Conservation (phyloP, 2,329 filamentous ascomycete species). For the Nothophoma quercina region DNA sequence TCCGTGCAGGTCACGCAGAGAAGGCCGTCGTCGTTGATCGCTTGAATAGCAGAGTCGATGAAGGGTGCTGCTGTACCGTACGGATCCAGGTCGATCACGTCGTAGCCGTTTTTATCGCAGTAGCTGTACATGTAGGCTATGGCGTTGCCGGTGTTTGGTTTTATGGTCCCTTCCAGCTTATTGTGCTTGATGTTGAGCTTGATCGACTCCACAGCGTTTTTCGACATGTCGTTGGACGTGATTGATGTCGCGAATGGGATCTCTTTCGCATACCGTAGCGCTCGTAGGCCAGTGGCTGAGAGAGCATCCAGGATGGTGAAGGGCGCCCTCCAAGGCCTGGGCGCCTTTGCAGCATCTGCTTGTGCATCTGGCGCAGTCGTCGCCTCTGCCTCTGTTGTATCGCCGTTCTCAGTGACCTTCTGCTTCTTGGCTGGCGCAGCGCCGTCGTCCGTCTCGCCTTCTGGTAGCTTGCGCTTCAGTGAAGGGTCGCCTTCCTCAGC, state of each 20-base stretch:
- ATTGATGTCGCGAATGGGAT: conserved; percentile 83
- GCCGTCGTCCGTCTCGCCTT: conserved; percentile 20
- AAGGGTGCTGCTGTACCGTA: conserved; percentile 95
- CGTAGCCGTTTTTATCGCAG: conserved; percentile 70
- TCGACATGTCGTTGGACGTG: conserved; percentile 88
- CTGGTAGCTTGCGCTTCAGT: conserved; percentile 38
- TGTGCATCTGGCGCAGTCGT: conserved; percentile 2
- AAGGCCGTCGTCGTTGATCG: conserved; percentile 85
- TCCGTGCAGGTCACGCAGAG: conserved; percentile 97
- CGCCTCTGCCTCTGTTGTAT: conserved; percentile 11
- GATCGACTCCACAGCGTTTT: conserved; percentile 80
- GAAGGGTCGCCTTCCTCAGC: conserved; percentile 9
- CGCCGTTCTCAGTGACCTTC: conserved; percentile 29
- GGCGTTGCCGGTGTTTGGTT: conserved; percentile 80
- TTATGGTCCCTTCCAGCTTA: conserved; percentile 72
- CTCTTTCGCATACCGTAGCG: conserved; percentile 89
- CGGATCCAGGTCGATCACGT: conserved; percentile 95
- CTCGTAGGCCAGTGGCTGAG: conserved; percentile 90
- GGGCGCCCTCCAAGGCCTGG: conserved; percentile 29
- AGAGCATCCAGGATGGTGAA: conserved; percentile 86
- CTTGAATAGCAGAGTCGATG: conserved; percentile 87
- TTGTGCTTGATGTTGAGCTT: conserved; percentile 87
- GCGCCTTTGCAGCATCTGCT: conserved; percentile 14
- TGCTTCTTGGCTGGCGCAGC: conserved; percentile 35
- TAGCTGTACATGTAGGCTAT: conserved; percentile 88